A percentile compares a stretch with the other conserved stretches of the same genome.
These are phyloP conservation scores for Silybum marianum DNA, from an alignment of 129 eudicot species.

Conservation along the genomic window DNA sequence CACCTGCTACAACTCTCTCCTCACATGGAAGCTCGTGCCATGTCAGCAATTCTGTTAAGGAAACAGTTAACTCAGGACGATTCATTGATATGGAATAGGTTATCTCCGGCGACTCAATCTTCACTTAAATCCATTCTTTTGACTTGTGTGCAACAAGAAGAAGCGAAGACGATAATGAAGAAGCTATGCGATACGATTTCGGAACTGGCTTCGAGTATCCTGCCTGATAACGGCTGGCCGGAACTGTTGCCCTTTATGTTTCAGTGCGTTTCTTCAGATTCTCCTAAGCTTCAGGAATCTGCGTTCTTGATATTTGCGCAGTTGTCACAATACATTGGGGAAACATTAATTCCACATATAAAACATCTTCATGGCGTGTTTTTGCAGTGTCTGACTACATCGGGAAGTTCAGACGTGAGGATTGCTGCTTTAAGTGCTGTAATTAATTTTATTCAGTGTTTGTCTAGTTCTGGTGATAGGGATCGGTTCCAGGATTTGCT, in stretches of 20 bases:
- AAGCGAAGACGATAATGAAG: conserved; percentile 63
- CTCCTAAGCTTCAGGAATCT: conserved; percentile 68
- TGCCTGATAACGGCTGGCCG: conserved; percentile 84
- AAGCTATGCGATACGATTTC: conserved; percentile 92
- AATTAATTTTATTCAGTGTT: conserved; percentile 91
- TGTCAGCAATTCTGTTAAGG: conserved; percentile 84
- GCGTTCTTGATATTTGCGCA: conserved; percentile 88
- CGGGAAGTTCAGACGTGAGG: conserved; percentile 67
- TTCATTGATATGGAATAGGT: conserved; percentile 69
- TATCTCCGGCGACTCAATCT: conserved; percentile 55
- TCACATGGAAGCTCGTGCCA: conserved; percentile 78
- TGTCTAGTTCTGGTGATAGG: conserved; percentile 61
- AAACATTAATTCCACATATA: conserved; percentile 57
- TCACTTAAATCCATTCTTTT: conserved; percentile 61
- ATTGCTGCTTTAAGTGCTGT: conserved; percentile 92
- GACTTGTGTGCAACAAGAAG: conserved; percentile 64
- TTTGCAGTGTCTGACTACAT: conserved; percentile 56
- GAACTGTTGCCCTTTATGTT: conserved; percentile 94
- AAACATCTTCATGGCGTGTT: conserved; percentile 78
- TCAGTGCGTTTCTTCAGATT: conserved; percentile 74
- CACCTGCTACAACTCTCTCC: conserved; percentile 71
- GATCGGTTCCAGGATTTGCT: conserved; percentile 96
- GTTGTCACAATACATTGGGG: conserved; percentile 87
- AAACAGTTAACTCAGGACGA: conserved; percentile 85
- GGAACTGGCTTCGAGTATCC: conserved; percentile 77